Evolutionary conservation across 2,329 filamentous ascomycete species (phyloP), one percentile per base, ranked within the genome.

Genomic region (Huntiella omanensis): DNA sequence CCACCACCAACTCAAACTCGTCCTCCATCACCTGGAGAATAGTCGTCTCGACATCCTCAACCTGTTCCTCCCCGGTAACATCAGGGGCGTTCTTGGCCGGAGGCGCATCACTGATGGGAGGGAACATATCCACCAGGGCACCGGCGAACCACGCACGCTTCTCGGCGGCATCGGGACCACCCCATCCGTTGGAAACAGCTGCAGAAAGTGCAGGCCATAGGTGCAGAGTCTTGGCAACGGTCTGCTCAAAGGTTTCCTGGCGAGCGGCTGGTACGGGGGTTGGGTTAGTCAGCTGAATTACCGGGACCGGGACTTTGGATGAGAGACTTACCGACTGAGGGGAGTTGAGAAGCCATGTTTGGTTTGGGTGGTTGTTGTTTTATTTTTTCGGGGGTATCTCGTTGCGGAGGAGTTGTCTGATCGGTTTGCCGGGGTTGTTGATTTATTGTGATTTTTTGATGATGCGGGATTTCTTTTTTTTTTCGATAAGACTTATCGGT

Each of bases 81-180:
- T 54, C 49, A 46, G 53, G 52, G 44, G 57, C 53, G 50, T 57
- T 50, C 51, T 54, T 43, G 52, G 54, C 41, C 3, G 46, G 40
- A 7, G 58, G 53, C 46, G 54, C 52, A 49, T 64, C 61, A 48
- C 64, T 63, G 53, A 94, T 75, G 53, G 86, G 72, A 16, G 68
- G 67, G 54, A 95, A 80, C 52, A 94, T 75, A 19, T 94, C 84
- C 49, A 79, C 80, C 45, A 96, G 70, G 38, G 82, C 83, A 52
- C 86, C 87, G 44, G 83, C 88, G 56, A 98, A 83, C 88, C 87
- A 96, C 69, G 94, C 88, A 56, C 88, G 82, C 67, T 96, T 96
- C 62, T 92, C 85, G 50, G 70, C 62, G 16, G 77, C 80, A 57
- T 85, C 77, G 36, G 83, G 76, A 2, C 88, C 91, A 55, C 88